Conservation (phyloP, 73 alveolate species). For the Paramecium biaurelia region DNA sequence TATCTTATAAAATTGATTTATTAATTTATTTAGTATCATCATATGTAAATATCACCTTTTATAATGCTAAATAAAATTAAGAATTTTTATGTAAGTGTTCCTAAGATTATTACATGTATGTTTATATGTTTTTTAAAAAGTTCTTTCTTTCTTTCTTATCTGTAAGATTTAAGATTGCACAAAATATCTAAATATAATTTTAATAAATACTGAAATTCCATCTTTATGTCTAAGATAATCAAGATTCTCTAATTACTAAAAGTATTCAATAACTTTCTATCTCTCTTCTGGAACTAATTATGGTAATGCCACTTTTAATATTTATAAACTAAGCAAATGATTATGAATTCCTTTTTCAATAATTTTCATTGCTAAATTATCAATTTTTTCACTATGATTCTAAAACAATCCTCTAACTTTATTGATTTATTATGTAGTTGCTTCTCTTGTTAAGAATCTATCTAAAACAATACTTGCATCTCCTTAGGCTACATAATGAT, state of each 20-base stretch:
- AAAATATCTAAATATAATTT: not conserved
- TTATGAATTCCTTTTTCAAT: constrained; percentile 47
- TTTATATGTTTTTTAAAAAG: not conserved
- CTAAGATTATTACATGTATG: not conserved
- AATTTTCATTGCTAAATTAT: constrained; percentile 42
- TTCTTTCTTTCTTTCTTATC: constrained; percentile 31
- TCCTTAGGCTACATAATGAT: not conserved
- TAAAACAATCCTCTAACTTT: not conserved
- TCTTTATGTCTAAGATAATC: constrained; percentile 18
- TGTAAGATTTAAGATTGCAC: constrained; percentile 4
- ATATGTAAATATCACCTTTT: not conserved
- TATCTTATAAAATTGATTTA: not conserved
- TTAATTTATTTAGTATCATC: constrained; percentile 23
- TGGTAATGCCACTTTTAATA: constrained; percentile 16
- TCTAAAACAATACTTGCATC: constrained; percentile 50
- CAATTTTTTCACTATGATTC: not conserved
- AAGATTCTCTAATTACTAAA: not conserved
- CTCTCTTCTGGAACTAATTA: constrained; percentile 1
- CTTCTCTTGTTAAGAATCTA: constrained; percentile 32
- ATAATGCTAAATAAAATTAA: not conserved
- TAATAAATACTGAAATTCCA: not conserved
- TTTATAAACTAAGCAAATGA: not conserved
- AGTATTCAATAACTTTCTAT: constrained; percentile 27
- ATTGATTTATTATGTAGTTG: not conserved
- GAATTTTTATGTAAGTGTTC: constrained; percentile 5